phyloP scores from a whole-genome alignment of 1,139 yeast genomes.

The Pichia sp. region DNA sequence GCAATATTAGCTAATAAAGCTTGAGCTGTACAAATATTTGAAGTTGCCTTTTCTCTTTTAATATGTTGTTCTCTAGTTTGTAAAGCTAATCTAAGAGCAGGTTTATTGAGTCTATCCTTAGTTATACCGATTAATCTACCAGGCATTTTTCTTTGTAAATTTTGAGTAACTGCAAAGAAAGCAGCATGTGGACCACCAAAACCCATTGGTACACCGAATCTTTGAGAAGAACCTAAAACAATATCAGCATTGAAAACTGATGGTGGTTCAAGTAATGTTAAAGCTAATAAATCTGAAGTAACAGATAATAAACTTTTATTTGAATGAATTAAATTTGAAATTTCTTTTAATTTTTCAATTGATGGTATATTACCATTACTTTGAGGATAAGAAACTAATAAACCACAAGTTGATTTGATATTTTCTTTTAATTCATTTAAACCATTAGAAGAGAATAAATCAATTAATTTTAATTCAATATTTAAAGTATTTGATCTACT shows the following conservation, averaged over 20 bases:
- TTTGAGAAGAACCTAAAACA: conserved; percentile 85
- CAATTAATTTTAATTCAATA: conserved; percentile 55
- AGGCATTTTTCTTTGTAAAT: conserved; percentile 85
- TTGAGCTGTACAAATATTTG: conserved; percentile 96
- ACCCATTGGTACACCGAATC: conserved; percentile 97
- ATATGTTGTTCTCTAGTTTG: conserved; percentile 98
- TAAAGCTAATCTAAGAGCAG: conserved; percentile 83
- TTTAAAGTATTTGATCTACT: conserved; percentile 74
- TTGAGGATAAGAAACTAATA: conserved; percentile 82
- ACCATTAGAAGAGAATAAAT: conserved; percentile 43
- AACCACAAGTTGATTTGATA: conserved; percentile 58
- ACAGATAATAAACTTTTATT: conserved; percentile 72
- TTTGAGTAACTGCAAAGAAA: conserved; percentile 76
- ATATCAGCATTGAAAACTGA: conserved; percentile 85
- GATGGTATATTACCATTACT: conserved; percentile 69
- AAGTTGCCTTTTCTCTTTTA: conserved; percentile 94
- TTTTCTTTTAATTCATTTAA: conserved; percentile 33
- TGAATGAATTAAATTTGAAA: conserved; percentile 61
- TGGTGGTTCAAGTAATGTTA: conserved; percentile 81
- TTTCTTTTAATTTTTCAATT: conserved; percentile 38
- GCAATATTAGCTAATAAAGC: conserved; percentile 93
- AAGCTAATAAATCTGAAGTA: conserved; percentile 85
- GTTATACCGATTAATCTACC: conserved; percentile 93
- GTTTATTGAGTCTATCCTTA: conserved; percentile 83
- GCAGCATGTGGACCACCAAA: conserved; percentile 99